Base-by-base conservation (phyloP, 2,329 filamentous ascomycete genomes). In the Colletotrichum viniferum region DNA sequence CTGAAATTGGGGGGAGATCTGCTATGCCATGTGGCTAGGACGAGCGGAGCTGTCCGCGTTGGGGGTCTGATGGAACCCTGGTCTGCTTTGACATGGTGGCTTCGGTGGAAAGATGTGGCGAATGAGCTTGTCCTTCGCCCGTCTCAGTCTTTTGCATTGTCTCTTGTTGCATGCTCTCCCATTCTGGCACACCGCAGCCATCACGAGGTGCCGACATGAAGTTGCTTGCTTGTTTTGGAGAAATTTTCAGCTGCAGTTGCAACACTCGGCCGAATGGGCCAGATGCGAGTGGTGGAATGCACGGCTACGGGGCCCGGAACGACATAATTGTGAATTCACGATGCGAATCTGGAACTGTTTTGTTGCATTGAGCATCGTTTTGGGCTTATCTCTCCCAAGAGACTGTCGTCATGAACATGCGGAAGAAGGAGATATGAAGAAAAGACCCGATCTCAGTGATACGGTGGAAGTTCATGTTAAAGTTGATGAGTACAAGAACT, bases 31-130 rank as follows among this genome's bases (percentile, higher is more conserved):
- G 43, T 52, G 55, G 24, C 58, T 30, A n/a, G 30, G 58, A 61
- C 60, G 30, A 63, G 34, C 60, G 60, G 60, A 63, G 60, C 60
- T 63, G 26, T 28, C 60, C 60, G 32, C 14, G 21, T 63, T 63
- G 32, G 60, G 58, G 30, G n/a, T 6, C 13, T 14, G 21, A 63
- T 62, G 18, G 12, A 13, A 62, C 58, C 58, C 58, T 21, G 13
- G 16, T 0, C 1, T 32, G 8, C 6, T 28, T 63, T 24, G 21
- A 10, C 16, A 24, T 58, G 55, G 55, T 21, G n/a, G 12, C 43
- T 21, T 63, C 60, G 60, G 60, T 21, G 30, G 4, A 63, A 63
- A 63, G 60, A 63, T 63, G 32, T 24, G 30, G 60, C 60, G 60
- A 21, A 5, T 58, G 55, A 58, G 5, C 43, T 52, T 52, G 6